phyloP scores from a whole-genome alignment of 2,329 filamentous ascomycete genomes.

The Ramichloridium luteum region DNA sequence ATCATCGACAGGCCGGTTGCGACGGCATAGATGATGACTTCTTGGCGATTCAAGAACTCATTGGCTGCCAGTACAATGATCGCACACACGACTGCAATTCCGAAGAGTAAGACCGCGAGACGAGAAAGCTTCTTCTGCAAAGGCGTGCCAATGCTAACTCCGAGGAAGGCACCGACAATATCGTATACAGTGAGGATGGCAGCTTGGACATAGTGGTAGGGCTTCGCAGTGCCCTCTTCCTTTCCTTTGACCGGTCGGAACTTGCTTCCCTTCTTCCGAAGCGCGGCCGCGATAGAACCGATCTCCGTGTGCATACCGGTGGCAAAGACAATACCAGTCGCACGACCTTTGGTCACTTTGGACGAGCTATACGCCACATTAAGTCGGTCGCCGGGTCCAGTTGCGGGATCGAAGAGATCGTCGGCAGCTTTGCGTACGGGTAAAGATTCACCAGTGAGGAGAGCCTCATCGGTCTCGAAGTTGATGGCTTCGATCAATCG shows the following conservation, averaged over 20 bases:
- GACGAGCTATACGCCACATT: slow-evolving; percentile 63
- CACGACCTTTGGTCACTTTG: slow-evolving; percentile 59
- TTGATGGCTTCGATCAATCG: slow-evolving; percentile 39
- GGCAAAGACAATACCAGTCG: slow-evolving; percentile 54
- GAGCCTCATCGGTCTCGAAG: slow-evolving; percentile 65
- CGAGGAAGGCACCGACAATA: slow-evolving; percentile 50
- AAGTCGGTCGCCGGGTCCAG: slow-evolving; percentile 54
- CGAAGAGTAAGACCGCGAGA: slow-evolving; percentile 70
- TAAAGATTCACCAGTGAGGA: slow-evolving; percentile 61
- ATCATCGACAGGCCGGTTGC: slow-evolving; percentile 51
- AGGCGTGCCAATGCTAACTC: slow-evolving; percentile 64
- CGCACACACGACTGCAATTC: slow-evolving; percentile 56
- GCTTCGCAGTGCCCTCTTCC: slow-evolving; percentile 21
- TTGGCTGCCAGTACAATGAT: slow-evolving; percentile 58
- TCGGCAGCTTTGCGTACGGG: slow-evolving; percentile 56
- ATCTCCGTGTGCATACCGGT: slow-evolving; percentile 67
- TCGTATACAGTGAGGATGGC: slow-evolving; percentile 42
- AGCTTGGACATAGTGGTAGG: slow-evolving; percentile 35
- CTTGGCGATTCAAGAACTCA: slow-evolving; percentile 39
- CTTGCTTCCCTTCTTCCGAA: slow-evolving; percentile 47
- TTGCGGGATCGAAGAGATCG: slow-evolving; percentile 38
- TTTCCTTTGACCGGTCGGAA: slow-evolving; percentile 29
- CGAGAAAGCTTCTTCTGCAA: slow-evolving; percentile 76
- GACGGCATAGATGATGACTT: slow-evolving; percentile 55
- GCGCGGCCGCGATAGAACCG: slow-evolving; percentile 59